These are phyloP conservation scores for Ophiostoma quercus DNA, from an alignment of 2,329 filamentous ascomycete genomes.

Conservation along the genomic window DNA sequence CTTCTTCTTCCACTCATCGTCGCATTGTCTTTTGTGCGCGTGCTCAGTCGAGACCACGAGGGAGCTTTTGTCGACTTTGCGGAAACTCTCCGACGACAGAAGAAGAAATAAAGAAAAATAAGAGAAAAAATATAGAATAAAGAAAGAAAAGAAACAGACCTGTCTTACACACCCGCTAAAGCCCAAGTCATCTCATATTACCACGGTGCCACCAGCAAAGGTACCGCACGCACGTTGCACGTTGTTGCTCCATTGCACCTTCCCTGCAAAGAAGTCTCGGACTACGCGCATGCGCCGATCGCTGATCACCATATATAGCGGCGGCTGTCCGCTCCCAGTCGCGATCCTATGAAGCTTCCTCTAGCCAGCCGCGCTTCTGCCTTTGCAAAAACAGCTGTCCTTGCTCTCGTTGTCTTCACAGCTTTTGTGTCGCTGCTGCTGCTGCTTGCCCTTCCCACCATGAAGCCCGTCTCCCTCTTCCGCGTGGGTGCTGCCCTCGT, in stretches of 20 bases:
- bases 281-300: background rate
- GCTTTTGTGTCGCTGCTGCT: conserved; percentile 18
- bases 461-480: background rate
- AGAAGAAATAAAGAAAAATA: background rate
- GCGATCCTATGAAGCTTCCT: background rate
- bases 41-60: background rate
- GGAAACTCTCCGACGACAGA: background rate
- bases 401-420: conserved; percentile 19
- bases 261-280: background rate
- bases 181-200: background rate
- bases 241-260: background rate
- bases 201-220: background rate
- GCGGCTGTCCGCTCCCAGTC: conserved; percentile 5
- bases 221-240: background rate
- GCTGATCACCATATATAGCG: conserved; percentile 20
- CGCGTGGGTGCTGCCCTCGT: background rate
- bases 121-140: background rate
- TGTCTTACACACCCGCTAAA: background rate
- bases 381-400: background rate
- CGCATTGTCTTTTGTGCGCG: background rate
- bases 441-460: conserved; percentile 22
- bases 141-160: background rate
- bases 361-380: background rate
- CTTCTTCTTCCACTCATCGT: background rate
- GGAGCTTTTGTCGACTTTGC: conserved; percentile 2